Evolutionary conservation across 2,329 filamentous ascomycete species (phyloP).

Genomic region (Blastomyces parvus): DNA sequence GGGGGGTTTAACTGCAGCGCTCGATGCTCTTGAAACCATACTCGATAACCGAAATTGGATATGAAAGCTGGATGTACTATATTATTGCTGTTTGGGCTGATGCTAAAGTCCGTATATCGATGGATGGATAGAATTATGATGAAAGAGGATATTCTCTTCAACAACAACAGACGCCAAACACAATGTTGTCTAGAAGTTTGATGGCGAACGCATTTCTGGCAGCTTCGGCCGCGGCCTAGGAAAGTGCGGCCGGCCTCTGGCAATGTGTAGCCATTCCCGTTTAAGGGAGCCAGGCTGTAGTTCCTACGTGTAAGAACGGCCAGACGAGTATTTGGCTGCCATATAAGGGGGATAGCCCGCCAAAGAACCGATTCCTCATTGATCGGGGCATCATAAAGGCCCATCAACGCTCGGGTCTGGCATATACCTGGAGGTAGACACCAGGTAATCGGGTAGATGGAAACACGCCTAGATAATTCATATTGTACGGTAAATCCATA

Average conservation of each 20-base stretch:
- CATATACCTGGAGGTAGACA: not conserved
- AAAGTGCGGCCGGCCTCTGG: not conserved
- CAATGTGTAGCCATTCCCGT: not conserved
- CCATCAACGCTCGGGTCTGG: not conserved
- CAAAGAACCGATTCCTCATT: not conserved
- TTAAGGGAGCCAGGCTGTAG: not conserved
- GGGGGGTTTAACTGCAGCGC: slow-evolving; percentile 24
- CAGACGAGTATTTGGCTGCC: not conserved
- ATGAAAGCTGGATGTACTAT: not conserved
- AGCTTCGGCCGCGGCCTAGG: not conserved
- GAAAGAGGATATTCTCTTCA: not conserved
- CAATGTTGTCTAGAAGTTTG: not conserved
- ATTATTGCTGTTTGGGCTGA: not conserved
- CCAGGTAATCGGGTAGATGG: not conserved
- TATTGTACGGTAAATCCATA: not conserved
- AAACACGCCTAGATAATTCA: not conserved
- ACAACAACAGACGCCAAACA: not conserved
- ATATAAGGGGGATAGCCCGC: not conserved
- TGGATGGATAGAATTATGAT: not conserved
- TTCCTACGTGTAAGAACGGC: not conserved
- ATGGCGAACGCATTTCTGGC: not conserved
- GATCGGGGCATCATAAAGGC: not conserved
- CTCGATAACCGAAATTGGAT: slow-evolving; percentile 7
- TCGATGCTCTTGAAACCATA: slow-evolving; percentile 24
- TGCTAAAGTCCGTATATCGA: not conserved